Evolutionary conservation across 441 rosid genomes (phyloP), one percentile per base, ranked within the genome.

Genomic region (Aquilaria agallochum): DNA sequence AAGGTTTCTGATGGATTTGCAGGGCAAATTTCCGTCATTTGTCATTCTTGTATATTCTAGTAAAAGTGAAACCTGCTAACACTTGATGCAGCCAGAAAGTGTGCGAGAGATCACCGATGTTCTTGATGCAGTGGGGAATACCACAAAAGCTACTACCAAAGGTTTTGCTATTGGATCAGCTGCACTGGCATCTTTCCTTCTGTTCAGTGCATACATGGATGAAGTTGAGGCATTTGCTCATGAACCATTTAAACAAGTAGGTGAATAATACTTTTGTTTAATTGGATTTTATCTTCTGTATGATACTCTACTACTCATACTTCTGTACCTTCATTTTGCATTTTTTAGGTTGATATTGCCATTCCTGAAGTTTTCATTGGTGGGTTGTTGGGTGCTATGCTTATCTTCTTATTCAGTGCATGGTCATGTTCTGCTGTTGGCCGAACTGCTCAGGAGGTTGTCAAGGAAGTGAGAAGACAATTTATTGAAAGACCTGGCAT

Each of bases 121-220:
- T 71, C 94, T 94, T 69, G 97, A 94, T 83, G 99, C 99, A 27
- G 99, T 94, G 49, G 99, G 99, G 53, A 94, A 94, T 76, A 94
- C 97, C 52, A 95, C 97, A 65, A 95, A 95, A 76, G 98, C 98
- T 76, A 89, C 97, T 51, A 95, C 99, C 4, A 95, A 95, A 84
- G 99, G 98, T 31, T 95, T 92, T 81, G 99, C 99, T 50, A 89
- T 95, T 78, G 98, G 98, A 65, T 95, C 99, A 66, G 99, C 98
- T 36, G 98, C 97, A 42, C 95, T 95, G 59, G 99, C 98, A 53
- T 95, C 99, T 55, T 95, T 95, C 72, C 98, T 95, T 83, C 85
- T 95, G 61, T 92, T 95, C 71, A 92, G 97, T 85, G 99, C 99
- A 27, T 95, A 89, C 72, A 95, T 95, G 99, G 98, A 95, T 74